Conservation (phyloP, 2,329 filamentous ascomycete genomes). For the Cladophialophora psammophila region DNA sequence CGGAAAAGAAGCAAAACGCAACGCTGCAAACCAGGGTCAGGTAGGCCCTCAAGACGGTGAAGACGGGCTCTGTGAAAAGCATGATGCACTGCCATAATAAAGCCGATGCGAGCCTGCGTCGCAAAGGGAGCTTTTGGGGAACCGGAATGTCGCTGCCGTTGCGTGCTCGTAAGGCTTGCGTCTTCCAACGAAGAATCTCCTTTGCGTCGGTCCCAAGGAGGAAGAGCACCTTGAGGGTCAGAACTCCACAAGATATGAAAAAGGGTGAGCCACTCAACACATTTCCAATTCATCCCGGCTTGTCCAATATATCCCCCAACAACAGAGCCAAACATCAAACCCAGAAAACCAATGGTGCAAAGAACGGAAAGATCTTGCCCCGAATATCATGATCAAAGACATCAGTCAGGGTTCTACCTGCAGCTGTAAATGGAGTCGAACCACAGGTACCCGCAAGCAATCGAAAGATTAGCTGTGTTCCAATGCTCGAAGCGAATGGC, state of each 20-base stretch:
- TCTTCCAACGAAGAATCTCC: slow-evolving; percentile 54
- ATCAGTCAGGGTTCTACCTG: neutral
- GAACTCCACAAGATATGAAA: slow-evolving; percentile 47
- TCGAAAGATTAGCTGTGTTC: slow-evolving; percentile 56
- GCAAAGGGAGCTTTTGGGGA: slow-evolving; percentile 51
- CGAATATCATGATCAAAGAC: neutral
- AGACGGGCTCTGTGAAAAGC: slow-evolving; percentile 13
- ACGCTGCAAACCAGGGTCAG: slow-evolving; percentile 9
- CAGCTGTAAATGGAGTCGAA: slow-evolving; percentile 52
- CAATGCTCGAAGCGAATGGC: slow-evolving; percentile 56
- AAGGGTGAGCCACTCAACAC: slow-evolving; percentile 54
- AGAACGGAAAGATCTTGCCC: slow-evolving; percentile 53
- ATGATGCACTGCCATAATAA: slow-evolving; percentile 10
- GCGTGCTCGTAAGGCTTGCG: slow-evolving; percentile 47
- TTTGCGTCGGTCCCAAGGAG: slow-evolving; percentile 60
- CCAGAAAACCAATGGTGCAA: slow-evolving; percentile 46
- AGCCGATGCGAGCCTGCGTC: slow-evolving; percentile 39
- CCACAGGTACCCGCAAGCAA: slow-evolving; percentile 60
- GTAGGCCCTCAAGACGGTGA: slow-evolving; percentile 3
- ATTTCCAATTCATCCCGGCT: slow-evolving; percentile 53
- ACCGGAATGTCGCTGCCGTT: slow-evolving; percentile 55
- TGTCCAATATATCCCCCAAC: slow-evolving; percentile 55
- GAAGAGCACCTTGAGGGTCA: slow-evolving; percentile 50
- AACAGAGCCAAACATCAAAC: slow-evolving; percentile 15
- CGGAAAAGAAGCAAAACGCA: slow-evolving; percentile 14